These are phyloP conservation scores for Russula olivacea DNA, from an alignment of 768 basidiomycete genomes.

Conservation along the genomic window DNA sequence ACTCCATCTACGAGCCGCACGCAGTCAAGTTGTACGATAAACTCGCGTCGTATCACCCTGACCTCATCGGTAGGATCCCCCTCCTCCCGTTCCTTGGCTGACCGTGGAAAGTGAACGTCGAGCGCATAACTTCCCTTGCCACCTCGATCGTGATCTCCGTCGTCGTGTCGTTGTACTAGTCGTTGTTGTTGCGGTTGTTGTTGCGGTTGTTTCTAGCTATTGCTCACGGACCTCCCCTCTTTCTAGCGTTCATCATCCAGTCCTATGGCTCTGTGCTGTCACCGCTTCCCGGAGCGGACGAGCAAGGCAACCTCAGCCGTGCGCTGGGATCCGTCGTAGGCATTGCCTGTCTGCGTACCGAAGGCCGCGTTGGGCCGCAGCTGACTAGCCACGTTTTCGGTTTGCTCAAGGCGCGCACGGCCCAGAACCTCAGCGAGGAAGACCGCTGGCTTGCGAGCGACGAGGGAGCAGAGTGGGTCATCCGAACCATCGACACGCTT, in stretches of 20 bases:
- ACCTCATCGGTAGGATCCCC: slow-evolving; percentile 77
- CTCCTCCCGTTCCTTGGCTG: slow-evolving; percentile 6
- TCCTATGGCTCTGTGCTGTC: slow-evolving; percentile 74
- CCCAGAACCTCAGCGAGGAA: slow-evolving; percentile 54
- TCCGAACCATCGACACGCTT: slow-evolving; percentile 76
- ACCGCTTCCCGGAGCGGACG: slow-evolving; percentile 52
- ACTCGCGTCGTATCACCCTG: slow-evolving; percentile 83
- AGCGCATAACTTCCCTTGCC: neutral
- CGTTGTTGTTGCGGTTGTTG: neutral
- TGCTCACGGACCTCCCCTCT: slow-evolving; percentile 9
- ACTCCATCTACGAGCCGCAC: slow-evolving; percentile 84
- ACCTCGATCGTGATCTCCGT: slow-evolving; percentile 25
- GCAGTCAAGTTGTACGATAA: slow-evolving; percentile 85
- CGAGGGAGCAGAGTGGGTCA: slow-evolving; percentile 85
- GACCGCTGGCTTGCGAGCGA: slow-evolving; percentile 79
- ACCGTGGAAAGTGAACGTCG: slow-evolving; percentile 7
- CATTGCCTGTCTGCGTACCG: slow-evolving; percentile 78
- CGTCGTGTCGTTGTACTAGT: neutral
- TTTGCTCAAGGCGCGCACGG: slow-evolving; percentile 73
- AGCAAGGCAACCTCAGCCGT: slow-evolving; percentile 82
- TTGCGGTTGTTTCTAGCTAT: neutral
- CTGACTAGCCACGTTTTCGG: slow-evolving; percentile 86
- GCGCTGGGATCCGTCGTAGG: slow-evolving; percentile 80
- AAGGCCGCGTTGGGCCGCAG: slow-evolving; percentile 80
- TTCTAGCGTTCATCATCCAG: slow-evolving; percentile 78